phyloP scores from a whole-genome alignment of 768 basidiomycete species.

The Candolleomyces efflorescens region DNA sequence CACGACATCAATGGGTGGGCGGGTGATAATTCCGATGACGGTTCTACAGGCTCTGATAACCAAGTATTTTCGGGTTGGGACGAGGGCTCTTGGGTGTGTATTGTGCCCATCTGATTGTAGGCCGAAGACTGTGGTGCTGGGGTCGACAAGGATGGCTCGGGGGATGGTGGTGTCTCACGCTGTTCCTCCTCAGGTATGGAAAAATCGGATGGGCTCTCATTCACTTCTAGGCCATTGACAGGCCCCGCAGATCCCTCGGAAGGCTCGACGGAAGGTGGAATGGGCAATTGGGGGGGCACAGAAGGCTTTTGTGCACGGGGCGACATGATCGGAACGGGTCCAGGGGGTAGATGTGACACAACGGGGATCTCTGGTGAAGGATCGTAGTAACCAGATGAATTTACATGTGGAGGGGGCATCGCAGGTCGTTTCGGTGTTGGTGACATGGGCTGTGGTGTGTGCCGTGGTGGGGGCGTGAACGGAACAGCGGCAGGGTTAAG shows the following conservation, averaged over 20 bases:
- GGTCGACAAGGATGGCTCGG: background rate
- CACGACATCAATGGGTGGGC: conserved; percentile 28
- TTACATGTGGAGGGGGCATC: background rate
- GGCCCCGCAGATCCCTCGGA: background rate
- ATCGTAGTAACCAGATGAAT: background rate
- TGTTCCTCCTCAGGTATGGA: background rate
- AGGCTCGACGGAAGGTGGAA: background rate
- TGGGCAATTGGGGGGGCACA: background rate
- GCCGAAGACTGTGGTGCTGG: conserved; percentile 11
- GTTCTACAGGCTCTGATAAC: conserved; percentile 9
- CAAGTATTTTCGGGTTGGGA: conserved; percentile 9
- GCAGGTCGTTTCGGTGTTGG: background rate
- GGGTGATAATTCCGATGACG: conserved; percentile 8
- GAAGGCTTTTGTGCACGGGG: background rate
- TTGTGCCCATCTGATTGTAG: conserved; percentile 26
- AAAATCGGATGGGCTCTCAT: background rate
- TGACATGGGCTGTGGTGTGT: conserved; percentile 20
- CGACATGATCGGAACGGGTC: background rate
- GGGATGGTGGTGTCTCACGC: background rate
- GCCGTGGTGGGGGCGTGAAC: conserved; percentile 41
- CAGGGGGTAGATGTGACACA: background rate
- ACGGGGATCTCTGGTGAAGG: conserved; percentile 8
- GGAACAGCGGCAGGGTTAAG: conserved; percentile 31
- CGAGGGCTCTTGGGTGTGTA: conserved; percentile 10
- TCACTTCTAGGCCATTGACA: background rate